A percentile compares a stretch with the other conserved stretches of the same genome.
Conservation (phyloP, 352 stramenopile genomes). For the Phytophthora hybrid region DNA sequence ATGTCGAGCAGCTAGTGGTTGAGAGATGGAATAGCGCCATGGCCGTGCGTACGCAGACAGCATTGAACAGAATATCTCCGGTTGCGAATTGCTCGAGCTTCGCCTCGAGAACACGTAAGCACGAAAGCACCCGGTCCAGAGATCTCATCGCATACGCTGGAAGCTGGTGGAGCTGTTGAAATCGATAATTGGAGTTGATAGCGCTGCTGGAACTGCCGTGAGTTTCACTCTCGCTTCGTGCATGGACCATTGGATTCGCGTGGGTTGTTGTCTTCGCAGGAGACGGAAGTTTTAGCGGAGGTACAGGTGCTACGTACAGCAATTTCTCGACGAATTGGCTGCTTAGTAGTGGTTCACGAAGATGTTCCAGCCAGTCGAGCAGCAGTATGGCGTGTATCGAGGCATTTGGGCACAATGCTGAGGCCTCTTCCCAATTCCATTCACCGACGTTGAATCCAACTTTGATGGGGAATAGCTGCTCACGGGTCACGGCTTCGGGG, state of each 20-base stretch:
- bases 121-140: conserved; percentile 71
- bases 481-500: conserved; percentile 25
- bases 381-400: conserved; percentile 57
- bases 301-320: conserved; percentile 26
- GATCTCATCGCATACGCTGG: conserved; percentile 59
- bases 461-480: conserved; percentile 68
- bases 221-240: conserved; percentile 32
- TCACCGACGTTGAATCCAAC: conserved; percentile 81
- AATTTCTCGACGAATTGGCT: conserved; percentile 45
- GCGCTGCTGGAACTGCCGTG: conserved; percentile 21
- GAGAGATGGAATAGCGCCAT: conserved; percentile 78
- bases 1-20: conserved; percentile 23
- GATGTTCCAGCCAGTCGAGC: conserved; percentile 85
- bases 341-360: conserved; percentile 63
- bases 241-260: conserved; percentile 21
- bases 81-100: conserved; percentile 37
- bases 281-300: conserved; percentile 28
- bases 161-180: conserved; percentile 64
- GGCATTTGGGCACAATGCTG: conserved; percentile 33
- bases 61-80: conserved; percentile 47
- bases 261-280: conserved; percentile 8
- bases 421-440: conserved; percentile 64
- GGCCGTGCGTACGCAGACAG: conserved; percentile 55
- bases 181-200: conserved; percentile 37
- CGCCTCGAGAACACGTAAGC: conserved; percentile 51